Percentiles rank a stretch among this genome's conserved stretches.
Evolutionary conservation across 495 filamentous ascomycete species (phyloP).

Genomic region (Zalerion maritima): DNA sequence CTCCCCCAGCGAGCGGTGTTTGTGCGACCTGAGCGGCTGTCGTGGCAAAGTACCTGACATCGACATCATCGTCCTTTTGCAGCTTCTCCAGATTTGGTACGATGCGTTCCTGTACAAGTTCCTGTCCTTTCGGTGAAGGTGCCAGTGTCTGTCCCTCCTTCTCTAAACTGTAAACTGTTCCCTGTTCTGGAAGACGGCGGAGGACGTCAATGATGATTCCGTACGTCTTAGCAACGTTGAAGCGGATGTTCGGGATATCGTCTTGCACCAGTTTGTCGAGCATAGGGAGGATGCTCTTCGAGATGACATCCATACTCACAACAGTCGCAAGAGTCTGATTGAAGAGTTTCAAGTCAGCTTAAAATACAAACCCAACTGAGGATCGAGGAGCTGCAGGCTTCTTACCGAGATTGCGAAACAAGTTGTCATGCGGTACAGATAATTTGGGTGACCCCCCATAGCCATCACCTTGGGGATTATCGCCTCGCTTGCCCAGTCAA

Average conservation of each 20-base stretch:
- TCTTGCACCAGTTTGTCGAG: slow-evolving; percentile 83
- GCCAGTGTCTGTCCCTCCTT: slow-evolving; percentile 50
- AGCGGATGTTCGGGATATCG: slow-evolving; percentile 96
- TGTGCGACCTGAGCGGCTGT: slow-evolving; percentile 28
- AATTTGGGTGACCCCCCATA: slow-evolving; percentile 96
- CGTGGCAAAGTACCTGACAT: slow-evolving; percentile 87
- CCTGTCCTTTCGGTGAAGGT: slow-evolving; percentile 57
- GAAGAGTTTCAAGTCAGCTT: slow-evolving; percentile 15
- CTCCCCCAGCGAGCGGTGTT: slow-evolving; percentile 25
- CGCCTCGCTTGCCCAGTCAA: slow-evolving; percentile 92
- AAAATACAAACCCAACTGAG: not conserved
- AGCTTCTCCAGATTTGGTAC: slow-evolving; percentile 86
- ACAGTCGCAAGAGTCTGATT: slow-evolving; percentile 79
- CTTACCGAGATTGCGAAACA: slow-evolving; percentile 95
- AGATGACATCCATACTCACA: slow-evolving; percentile 80
- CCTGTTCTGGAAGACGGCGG: slow-evolving; percentile 73
- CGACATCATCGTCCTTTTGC: slow-evolving; percentile 90
- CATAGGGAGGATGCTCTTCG: slow-evolving; percentile 87
- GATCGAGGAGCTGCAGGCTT: slow-evolving; percentile 5
- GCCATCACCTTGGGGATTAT: slow-evolving; percentile 98
- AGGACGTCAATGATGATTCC: slow-evolving; percentile 74
- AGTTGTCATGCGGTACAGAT: slow-evolving; percentile 98
- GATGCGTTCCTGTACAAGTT: slow-evolving; percentile 76
- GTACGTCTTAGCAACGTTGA: slow-evolving; percentile 98
- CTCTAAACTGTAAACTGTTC: slow-evolving; percentile 71